Evolutionary conservation across 1,284 basidiomycete species (phyloP).

Genomic region (Cystobasidium slooffiae): DNA sequence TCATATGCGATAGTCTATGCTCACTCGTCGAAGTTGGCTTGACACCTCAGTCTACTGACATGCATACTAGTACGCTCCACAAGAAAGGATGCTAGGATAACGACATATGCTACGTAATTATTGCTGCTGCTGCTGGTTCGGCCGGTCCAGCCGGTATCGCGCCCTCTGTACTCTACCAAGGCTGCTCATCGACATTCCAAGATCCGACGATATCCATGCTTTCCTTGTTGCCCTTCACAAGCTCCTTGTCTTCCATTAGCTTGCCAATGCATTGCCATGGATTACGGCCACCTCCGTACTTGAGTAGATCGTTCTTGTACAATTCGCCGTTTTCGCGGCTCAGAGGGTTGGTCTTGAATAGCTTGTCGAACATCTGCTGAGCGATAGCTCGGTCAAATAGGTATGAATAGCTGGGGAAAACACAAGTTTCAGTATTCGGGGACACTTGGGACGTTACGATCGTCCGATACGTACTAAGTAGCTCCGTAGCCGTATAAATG

Average conservation of each 20-base stretch:
- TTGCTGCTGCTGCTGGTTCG: background rate
- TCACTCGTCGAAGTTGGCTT: no score
- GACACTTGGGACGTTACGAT: background rate
- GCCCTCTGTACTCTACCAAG: background rate
- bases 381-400: constrained; percentile 95
- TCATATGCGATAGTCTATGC: background rate
- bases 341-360: constrained; percentile 65
- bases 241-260: constrained; percentile 68
- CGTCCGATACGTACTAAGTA: constrained; percentile 65
- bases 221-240: constrained; percentile 71
- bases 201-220: constrained; percentile 87
- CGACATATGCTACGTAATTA: background rate
- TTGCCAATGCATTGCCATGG: constrained; percentile 91
- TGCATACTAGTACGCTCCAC: no score
- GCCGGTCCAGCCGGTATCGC: background rate
- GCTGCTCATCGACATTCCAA: constrained; percentile 62
- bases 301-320: constrained; percentile 76
- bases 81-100: no score
- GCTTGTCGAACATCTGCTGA: constrained; percentile 77
- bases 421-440: background rate
- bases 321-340: constrained; percentile 66
- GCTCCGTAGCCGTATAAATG: constrained; percentile 96
- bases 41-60: no score
- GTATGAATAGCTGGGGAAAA: constrained; percentile 72
- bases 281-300: constrained; percentile 85